Conservation (phyloP, 2,329 filamentous ascomycete species). For the Lachnellula cervina region DNA sequence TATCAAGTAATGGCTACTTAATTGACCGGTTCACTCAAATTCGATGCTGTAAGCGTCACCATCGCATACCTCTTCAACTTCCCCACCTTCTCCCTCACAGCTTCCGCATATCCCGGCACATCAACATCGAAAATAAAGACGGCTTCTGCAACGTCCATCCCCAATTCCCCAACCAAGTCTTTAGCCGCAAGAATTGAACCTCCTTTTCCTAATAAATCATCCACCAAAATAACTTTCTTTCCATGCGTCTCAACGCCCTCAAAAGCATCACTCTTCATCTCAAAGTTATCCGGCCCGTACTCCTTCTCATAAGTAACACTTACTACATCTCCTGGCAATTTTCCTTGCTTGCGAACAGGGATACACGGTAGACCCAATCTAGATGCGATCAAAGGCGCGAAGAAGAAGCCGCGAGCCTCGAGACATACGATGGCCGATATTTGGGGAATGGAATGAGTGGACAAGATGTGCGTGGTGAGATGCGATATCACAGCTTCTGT, state of each 20-base stretch:
- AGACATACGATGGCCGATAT: constrained; percentile 64
- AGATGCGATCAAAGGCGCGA: constrained; percentile 81
- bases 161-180: constrained; percentile 75
- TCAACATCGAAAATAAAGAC: constrained; percentile 86
- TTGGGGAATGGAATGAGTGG: constrained; percentile 11
- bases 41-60: constrained; percentile 10
- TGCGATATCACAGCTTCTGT: constrained; percentile 18
- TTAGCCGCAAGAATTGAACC: constrained; percentile 83
- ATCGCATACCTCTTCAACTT: constrained; percentile 19
- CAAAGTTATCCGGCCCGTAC: constrained; percentile 88
- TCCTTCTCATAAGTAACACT: constrained; percentile 87
- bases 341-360: constrained; percentile 87
- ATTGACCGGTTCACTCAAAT: constrained; percentile 6
- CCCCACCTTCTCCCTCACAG: constrained; percentile 12
- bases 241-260: constrained; percentile 58
- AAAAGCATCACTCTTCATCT: constrained; percentile 77
- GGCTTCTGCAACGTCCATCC: constrained; percentile 75
- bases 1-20: not conserved
- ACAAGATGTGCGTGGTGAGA: constrained; percentile 11
- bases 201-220: constrained; percentile 95
- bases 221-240: constrained; percentile 84
- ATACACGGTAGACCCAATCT: constrained; percentile 78
- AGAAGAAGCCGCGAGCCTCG: constrained; percentile 89
- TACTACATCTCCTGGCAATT: constrained; percentile 81
- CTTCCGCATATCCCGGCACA: constrained; percentile 15